Percentiles rank a stretch among this genome's conserved stretches.
Conservation (phyloP, 2,329 filamentous ascomycete genomes). For the Dothideomycetes sp. region DNA sequence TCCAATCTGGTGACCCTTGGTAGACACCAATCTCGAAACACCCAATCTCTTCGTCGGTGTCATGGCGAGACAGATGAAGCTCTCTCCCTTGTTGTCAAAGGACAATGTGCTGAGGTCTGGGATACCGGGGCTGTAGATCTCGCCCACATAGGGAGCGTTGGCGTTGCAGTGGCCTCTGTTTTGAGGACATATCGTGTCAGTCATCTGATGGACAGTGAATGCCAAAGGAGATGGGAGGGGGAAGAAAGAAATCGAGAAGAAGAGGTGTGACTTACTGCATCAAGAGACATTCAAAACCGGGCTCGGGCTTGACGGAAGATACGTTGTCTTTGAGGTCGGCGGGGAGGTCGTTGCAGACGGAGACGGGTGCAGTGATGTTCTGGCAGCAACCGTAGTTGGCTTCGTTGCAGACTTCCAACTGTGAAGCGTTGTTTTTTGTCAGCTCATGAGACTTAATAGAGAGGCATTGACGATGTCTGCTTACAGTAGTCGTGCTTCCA, state of each 20-base stretch:
- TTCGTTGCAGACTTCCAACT: constrained; percentile 10
- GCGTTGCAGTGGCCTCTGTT: constrained; percentile 9
- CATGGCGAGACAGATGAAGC: constrained; percentile 5
- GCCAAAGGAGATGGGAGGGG: not conserved
- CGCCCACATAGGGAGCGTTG: not conserved
- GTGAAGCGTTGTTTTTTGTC: not conserved
- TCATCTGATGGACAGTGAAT: not conserved
- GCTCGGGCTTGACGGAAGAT: constrained; percentile 8
- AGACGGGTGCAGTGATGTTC: not conserved
- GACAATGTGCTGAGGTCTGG: constrained; percentile 3
- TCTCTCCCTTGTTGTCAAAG: constrained; percentile 8
- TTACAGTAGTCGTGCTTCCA: not conserved
- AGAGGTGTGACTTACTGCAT: constrained; percentile 5
- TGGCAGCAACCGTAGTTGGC: constrained; percentile 9
- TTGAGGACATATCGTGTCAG: not conserved
- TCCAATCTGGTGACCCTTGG: not conserved
- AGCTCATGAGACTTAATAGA: no score
- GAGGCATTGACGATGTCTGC: not conserved
- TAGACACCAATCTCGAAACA: not conserved
- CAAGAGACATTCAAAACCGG: constrained; percentile 3
- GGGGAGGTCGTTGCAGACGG: constrained; percentile 9
- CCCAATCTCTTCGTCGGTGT: not conserved
- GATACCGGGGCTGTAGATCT: constrained; percentile 1
- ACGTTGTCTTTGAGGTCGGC: constrained; percentile 1
- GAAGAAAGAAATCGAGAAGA: not conserved